Percentiles rank a stretch among this genome's conserved stretches.
Evolutionary conservation across 1,284 basidiomycete genomes (phyloP).

Genomic region (Cryptococcus neoformans): DNA sequence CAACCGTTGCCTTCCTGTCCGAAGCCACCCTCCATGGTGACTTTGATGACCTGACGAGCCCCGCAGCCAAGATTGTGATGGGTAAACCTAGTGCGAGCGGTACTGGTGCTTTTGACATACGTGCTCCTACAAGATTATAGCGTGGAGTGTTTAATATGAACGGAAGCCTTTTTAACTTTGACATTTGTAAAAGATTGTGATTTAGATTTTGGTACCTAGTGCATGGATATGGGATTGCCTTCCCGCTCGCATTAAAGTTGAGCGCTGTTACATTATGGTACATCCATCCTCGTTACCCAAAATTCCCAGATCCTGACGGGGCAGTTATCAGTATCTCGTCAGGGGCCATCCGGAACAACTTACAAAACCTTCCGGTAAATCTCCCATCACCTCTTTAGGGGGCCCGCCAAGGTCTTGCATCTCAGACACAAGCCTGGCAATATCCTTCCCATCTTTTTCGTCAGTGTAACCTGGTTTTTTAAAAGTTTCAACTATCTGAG

Average conservation of each 20-base stretch:
- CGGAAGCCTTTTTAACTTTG: neutral
- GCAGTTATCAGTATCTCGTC: conserved; percentile 2
- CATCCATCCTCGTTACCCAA: conserved; percentile 39
- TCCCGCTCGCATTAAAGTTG: too few species aligned
- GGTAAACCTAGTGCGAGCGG: conserved; percentile 79
- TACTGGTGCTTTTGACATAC: conserved; percentile 78
- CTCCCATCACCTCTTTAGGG: conserved; percentile 86
- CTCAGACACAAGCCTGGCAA: conserved; percentile 32
- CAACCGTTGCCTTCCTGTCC: conserved; percentile 91
- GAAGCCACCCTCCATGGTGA: conserved; percentile 94
- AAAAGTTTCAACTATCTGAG: conserved; percentile 69
- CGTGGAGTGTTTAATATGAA: neutral
- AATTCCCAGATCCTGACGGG: conserved; percentile 37
- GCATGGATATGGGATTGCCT: neutral
- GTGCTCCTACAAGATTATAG: conserved; percentile 33
- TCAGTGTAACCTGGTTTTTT: conserved; percentile 66
- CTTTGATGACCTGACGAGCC: conserved; percentile 85
- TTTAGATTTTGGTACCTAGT: neutral
- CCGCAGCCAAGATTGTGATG: conserved; percentile 81
- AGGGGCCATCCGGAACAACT: conserved; percentile 15
- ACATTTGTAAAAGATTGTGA: neutral
- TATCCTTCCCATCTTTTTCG: conserved; percentile 53
- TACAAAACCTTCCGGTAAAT: conserved; percentile 73
- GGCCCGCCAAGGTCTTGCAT: conserved; percentile 68
- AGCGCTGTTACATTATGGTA: conserved; percentile 30